phyloP scores from a whole-genome alignment of 208 protist genomes.

The Sergeia podlipaevii region DNA sequence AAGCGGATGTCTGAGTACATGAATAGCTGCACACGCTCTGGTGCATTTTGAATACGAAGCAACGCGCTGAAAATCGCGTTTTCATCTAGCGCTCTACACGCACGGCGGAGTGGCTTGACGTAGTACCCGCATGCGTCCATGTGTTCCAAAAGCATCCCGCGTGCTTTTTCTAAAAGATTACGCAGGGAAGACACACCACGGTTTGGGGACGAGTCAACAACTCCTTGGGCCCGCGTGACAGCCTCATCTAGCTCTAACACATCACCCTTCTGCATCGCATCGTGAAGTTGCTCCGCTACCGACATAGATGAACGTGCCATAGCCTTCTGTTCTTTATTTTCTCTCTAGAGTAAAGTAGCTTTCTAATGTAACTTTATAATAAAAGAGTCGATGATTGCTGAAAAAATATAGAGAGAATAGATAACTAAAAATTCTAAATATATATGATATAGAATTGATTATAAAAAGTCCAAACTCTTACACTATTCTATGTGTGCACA shows the following conservation, averaged over 20 bases:
- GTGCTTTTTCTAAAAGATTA: constrained; percentile 13
- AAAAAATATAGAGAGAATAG: constrained; percentile 8
- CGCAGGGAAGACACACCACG: constrained; percentile 8
- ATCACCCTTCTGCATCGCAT: constrained; percentile 60
- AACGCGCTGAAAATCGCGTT: constrained; percentile 49
- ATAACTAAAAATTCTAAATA: not conserved
- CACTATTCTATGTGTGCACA: too few relatives aligned
- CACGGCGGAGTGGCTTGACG: constrained; percentile 55
- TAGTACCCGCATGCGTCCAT: constrained; percentile 49
- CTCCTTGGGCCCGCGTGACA: constrained; percentile 32
- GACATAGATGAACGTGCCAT: not conserved
- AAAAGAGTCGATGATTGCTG: too few relatives aligned
- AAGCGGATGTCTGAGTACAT: constrained; percentile 69
- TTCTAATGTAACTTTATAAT: too few relatives aligned
- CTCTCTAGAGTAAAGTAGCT: too few relatives aligned
- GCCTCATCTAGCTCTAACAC: constrained; percentile 60
- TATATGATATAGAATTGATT: not conserved
- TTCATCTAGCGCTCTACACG: constrained; percentile 46
- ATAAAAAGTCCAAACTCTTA: constrained; percentile 4
- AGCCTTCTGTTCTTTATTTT: not conserved
- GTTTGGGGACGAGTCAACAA: constrained; percentile 9
- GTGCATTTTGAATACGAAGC: constrained; percentile 24
- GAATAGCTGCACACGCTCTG: constrained; percentile 40
- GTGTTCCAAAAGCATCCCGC: constrained; percentile 31
- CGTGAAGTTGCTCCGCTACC: constrained; percentile 21